Evolutionary conservation across 768 basidiomycete genomes (phyloP).

Genomic region (Macrolepiota albuminosa): DNA sequence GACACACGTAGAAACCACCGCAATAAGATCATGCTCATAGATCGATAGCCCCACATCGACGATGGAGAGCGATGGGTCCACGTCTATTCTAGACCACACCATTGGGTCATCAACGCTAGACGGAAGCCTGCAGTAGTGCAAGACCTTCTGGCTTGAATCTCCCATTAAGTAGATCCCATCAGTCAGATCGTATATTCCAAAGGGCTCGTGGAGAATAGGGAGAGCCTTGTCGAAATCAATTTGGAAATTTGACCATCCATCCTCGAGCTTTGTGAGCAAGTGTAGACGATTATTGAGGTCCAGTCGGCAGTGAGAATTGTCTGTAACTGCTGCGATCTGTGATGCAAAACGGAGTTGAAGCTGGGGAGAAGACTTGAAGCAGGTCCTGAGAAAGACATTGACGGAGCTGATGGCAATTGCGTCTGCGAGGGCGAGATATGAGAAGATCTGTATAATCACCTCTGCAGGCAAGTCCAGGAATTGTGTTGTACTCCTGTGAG

Average conservation of each 20-base stretch:
- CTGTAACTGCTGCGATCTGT: slow-evolving; percentile 5
- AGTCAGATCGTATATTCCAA: slow-evolving; percentile 39
- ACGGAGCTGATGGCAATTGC: slow-evolving; percentile 7
- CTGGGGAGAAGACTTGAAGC: not conserved
- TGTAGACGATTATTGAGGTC: slow-evolving; percentile 3
- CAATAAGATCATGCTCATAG: slow-evolving; percentile 41
- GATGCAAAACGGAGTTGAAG: slow-evolving; percentile 9
- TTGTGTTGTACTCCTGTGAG: not conserved
- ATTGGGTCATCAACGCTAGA: slow-evolving; percentile 18
- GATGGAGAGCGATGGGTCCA: slow-evolving; percentile 20
- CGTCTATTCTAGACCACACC: slow-evolving; percentile 25
- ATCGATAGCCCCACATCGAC: slow-evolving; percentile 40
- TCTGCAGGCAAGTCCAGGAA: slow-evolving; percentile 11
- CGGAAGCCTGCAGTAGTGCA: slow-evolving; percentile 33
- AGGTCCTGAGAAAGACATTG: slow-evolving; percentile 1
- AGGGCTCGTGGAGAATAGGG: slow-evolving; percentile 8
- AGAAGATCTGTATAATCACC: slow-evolving; percentile 8
- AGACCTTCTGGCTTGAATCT: slow-evolving; percentile 16
- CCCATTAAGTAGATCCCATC: slow-evolving; percentile 38
- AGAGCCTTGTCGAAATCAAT: slow-evolving; percentile 6
- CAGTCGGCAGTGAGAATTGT: slow-evolving; percentile 2
- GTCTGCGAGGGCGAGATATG: slow-evolving; percentile 2
- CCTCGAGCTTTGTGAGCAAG: slow-evolving; percentile 5
- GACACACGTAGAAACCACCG: slow-evolving; percentile 35
- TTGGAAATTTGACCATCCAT: slow-evolving; percentile 8